phyloP scores from a whole-genome alignment of 306 rosid species.

The Vachellia collinsii region DNA sequence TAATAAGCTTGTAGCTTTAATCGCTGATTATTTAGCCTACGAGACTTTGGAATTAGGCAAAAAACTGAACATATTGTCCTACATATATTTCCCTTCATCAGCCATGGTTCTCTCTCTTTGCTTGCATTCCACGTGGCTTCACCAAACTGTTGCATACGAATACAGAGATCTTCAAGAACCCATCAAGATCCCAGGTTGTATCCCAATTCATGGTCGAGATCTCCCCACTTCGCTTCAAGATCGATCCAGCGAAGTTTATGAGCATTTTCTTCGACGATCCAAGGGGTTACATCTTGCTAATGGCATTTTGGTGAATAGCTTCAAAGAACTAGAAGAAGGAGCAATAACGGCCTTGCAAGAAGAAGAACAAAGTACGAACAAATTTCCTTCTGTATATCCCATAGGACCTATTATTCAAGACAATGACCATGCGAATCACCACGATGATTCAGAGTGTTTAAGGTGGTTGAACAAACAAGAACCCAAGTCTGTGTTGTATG shows the following conservation, averaged over 20 bases:
- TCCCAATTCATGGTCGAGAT: not conserved
- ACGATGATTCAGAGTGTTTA: not conserved
- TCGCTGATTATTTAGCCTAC: not conserved
- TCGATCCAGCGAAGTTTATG: not conserved
- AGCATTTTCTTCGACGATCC: not conserved
- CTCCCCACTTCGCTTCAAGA: not conserved
- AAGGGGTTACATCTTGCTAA: not conserved
- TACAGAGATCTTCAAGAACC: not conserved
- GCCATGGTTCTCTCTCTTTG: not conserved
- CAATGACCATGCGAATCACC: not conserved
- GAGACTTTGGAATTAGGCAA: not conserved
- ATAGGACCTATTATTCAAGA: not conserved
- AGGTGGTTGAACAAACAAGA: not conserved
- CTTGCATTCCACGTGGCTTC: not conserved
- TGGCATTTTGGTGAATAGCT: not conserved
- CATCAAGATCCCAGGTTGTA: not conserved
- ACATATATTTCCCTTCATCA: not conserved
- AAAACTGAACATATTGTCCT: not conserved
- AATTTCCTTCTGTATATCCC: not conserved
- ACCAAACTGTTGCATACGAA: not conserved
- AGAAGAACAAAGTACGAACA: not conserved
- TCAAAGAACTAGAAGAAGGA: not conserved
- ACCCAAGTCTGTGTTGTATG: not conserved
- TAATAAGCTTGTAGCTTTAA: not conserved
- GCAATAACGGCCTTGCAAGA: not conserved